A percentile compares a stretch with the other conserved stretches of the same genome.
Conservation (phyloP, 768 basidiomycete species). For the Lactifluus pinguis region DNA sequence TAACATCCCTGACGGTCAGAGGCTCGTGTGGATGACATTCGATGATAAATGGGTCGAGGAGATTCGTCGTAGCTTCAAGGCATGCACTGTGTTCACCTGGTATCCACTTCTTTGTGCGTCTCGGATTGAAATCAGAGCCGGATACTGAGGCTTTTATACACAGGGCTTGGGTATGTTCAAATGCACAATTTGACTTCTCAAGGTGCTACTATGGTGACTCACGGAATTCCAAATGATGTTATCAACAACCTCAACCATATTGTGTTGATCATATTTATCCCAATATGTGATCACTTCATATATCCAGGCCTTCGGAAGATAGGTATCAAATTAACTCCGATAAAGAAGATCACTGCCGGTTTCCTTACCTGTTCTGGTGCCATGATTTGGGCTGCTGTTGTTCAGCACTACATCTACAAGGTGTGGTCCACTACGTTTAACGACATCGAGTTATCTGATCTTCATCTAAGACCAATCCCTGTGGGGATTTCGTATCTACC, state of each 20-base stretch:
- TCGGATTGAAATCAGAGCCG: neutral
- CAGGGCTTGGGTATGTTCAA: constrained; percentile 74
- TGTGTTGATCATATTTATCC: constrained; percentile 66
- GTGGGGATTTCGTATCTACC: constrained; percentile 42
- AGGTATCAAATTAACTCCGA: constrained; percentile 31
- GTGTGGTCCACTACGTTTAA: constrained; percentile 10
- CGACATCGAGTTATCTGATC: neutral
- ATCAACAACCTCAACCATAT: constrained; percentile 73
- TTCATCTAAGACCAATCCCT: constrained; percentile 30
- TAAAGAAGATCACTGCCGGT: constrained; percentile 31
- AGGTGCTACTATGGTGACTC: constrained; percentile 65
- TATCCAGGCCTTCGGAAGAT: constrained; percentile 30
- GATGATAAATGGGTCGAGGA: constrained; percentile 78
- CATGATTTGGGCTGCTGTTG: constrained; percentile 41
- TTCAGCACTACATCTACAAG: constrained; percentile 71
- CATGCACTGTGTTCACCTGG: constrained; percentile 51
- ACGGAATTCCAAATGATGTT: constrained; percentile 69
- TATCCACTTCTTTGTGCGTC: constrained; percentile 59
- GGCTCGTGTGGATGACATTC: constrained; percentile 63
- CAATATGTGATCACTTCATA: constrained; percentile 49
- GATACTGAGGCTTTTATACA: neutral
- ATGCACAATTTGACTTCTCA: constrained; percentile 70
- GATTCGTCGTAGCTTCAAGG: constrained; percentile 61
- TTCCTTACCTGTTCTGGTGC: constrained; percentile 29
- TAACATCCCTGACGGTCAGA: constrained; percentile 30